Evolutionary conservation across 1,284 basidiomycete genomes (phyloP), one percentile per base, ranked within the genome.

Genomic region (Pholiota adiposa): DNA sequence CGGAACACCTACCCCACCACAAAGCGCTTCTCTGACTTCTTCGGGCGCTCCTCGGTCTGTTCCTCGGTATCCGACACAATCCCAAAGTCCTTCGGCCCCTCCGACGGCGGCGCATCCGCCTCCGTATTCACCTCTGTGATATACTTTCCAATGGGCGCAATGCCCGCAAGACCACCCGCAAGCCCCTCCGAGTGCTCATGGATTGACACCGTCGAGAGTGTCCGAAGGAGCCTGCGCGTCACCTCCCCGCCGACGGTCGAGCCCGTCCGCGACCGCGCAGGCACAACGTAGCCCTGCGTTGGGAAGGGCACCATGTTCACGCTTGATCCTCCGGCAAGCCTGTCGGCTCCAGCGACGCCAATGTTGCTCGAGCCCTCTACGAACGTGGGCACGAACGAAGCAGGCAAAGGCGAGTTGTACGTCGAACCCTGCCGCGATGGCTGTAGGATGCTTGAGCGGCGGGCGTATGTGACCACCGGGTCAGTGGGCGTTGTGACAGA

Each of bases 131-230:
- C 77, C 61, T 83, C 84, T 29, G 85, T 80, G 58, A 91, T 88
- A 67, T 78, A 90, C 66, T 83, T 83, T 48, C 87, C 87, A 63
- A 92, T 89, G 3, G 83, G 84, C 25, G 83, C 85, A 59, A 88
- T 81, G 34, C 84, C 84, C 23, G 83, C 87, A 48, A 89, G 70
- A 0, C 86, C 86, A 6, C 86, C 86, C 1, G 82, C 80, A 25
- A 83, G 68, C 12, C 86, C 85, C 67, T 89, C 86, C n/a, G 77
- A 80, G 67, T 84, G 87, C 74, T 93, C 90, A 68, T 92, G 88
- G 63, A 93, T 92, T 3, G 90, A 92, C 53, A 93, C 89, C 0
- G 91, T 93, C 33, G 90, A 92, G 23, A 93, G 78, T 7, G 92
- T 93, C 50, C 91, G 83, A 63, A 93, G 72, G 19, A 92, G 74